Conservation (phyloP, 1,139 yeast genomes). For the Kurtzmaniella quercitrusa region DNA sequence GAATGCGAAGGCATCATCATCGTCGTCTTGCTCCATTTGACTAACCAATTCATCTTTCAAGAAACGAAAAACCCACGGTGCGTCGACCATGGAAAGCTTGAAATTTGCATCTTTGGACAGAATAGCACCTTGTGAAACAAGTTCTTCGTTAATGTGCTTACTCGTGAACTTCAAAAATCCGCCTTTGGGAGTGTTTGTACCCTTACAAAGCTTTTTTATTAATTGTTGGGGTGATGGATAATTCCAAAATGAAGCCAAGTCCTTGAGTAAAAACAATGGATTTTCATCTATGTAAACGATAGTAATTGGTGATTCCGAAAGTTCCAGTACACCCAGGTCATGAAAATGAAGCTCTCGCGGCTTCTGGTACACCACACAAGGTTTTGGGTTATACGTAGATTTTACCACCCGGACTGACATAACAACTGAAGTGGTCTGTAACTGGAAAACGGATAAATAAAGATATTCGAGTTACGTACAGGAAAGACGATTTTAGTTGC, state of each 20-base stretch:
- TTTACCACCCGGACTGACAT: not conserved
- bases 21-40: constrained; percentile 3
- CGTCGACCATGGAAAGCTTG: constrained; percentile 27
- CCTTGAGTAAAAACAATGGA: constrained; percentile 14
- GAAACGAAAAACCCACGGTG: constrained; percentile 19
- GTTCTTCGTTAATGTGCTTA: constrained; percentile 18
- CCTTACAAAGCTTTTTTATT: constrained; percentile 23
- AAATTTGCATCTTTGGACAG: constrained; percentile 15
- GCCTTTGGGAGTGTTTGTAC: constrained; percentile 16
- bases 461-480: not conserved
- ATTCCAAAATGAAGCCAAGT: constrained; percentile 34
- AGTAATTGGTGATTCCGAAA: not conserved
- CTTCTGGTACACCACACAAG: not conserved
- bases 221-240: constrained; percentile 45
- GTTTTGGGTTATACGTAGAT: not conserved
- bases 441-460: not conserved
- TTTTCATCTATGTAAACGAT: not conserved
- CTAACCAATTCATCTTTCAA: constrained; percentile 8
- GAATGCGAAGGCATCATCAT: constrained; percentile 7
- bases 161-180: constrained; percentile 20
- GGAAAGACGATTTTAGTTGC: not conserved
- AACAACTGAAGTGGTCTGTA: not conserved
- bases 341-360: constrained; percentile 1
- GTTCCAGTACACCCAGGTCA: not conserved
- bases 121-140: constrained; percentile 21